A percentile compares a stretch with the other conserved stretches of the same genome.
Evolutionary conservation across 352 stramenopile species (phyloP).

Genomic region (Phytophthora palmivora): DNA sequence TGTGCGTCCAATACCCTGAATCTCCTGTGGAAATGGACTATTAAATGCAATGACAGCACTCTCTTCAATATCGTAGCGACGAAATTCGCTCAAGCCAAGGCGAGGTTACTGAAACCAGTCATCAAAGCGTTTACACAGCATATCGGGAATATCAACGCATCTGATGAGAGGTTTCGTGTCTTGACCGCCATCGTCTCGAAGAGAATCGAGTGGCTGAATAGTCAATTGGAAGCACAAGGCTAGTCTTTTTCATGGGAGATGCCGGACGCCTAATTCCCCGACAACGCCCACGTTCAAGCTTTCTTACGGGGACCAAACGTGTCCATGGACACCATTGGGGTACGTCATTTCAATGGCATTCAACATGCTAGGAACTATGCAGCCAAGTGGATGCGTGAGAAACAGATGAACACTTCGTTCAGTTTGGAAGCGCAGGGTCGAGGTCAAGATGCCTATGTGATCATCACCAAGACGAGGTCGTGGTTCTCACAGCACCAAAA

Average conservation of each 20-base stretch:
- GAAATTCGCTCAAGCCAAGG: slow-evolving; percentile 11
- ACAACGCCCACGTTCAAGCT: slow-evolving; percentile 13
- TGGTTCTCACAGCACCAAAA: slow-evolving; percentile 9
- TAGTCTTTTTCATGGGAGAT: slow-evolving; percentile 28
- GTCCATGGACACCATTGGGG: slow-evolving; percentile 1
- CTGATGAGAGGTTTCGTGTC: slow-evolving; percentile 1
- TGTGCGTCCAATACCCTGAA: background rate
- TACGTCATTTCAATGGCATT: background rate
- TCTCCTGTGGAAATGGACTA: slow-evolving; percentile 13
- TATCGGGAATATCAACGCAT: background rate
- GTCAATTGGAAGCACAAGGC: background rate
- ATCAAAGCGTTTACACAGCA: slow-evolving; percentile 8
- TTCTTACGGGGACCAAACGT: slow-evolving; percentile 20
- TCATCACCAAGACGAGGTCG: background rate
- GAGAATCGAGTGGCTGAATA: slow-evolving; percentile 11
- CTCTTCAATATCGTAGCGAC: slow-evolving; percentile 1
- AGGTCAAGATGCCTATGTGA: background rate
- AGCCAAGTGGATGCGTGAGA: background rate
- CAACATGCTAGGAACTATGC: background rate
- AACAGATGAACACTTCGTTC: slow-evolving; percentile 8
- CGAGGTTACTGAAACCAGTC: background rate
- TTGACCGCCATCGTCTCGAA: slow-evolving; percentile 4
- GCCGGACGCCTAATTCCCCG: slow-evolving; percentile 4
- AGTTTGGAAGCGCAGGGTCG: background rate
- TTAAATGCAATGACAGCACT: too few relatives aligned